A percentile compares a stretch with the other conserved stretches of the same genome.
Evolutionary conservation across 106 monocot genomes (phyloP).

Genomic region (Dendrobium chrysotoxum): DNA sequence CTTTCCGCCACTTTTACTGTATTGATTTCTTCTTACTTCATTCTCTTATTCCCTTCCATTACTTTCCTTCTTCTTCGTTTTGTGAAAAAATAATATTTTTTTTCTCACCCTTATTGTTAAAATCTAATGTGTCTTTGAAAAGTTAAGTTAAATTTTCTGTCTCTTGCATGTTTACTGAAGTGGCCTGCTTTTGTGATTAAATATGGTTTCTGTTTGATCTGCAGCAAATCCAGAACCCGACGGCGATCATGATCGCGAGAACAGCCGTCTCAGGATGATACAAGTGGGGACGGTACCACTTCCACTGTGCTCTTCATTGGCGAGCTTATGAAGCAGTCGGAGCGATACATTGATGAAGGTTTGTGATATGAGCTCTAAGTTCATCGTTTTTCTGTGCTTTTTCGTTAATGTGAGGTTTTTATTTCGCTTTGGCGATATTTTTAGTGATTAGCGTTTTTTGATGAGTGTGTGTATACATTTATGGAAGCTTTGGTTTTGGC

Average conservation of each 20-base stretch:
- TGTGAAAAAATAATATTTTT: too few relatives aligned
- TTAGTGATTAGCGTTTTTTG: background rate
- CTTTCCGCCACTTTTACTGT: too few relatives aligned
- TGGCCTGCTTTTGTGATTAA: background rate
- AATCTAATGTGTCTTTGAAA: too few relatives aligned
- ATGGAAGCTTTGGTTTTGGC: too few relatives aligned
- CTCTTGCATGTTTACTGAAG: too few relatives aligned
- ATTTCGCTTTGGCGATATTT: background rate
- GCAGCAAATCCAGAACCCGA: constrained; percentile 95
- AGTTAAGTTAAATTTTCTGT: too few relatives aligned
- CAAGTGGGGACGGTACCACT: constrained; percentile 85
- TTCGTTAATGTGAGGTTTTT: background rate
- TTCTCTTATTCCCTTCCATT: too few relatives aligned
- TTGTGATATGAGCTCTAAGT: background rate
- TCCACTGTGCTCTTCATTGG: constrained; percentile 94
- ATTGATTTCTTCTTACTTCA: too few relatives aligned
- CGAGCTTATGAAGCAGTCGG: constrained; percentile 96
- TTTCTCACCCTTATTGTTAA: too few relatives aligned
- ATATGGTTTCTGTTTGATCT: background rate
- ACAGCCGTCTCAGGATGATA: constrained; percentile 91
- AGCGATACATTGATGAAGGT: constrained; percentile 92
- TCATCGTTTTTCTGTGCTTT: background rate
- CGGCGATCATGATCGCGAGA: constrained; percentile 92
- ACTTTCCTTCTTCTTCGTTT: too few relatives aligned
- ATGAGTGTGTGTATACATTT: too few relatives aligned